Evolutionary conservation across 2,329 filamentous ascomycete genomes (phyloP), one percentile per base, ranked within the genome.

Genomic region (Chaetomiaceae sp.): DNA sequence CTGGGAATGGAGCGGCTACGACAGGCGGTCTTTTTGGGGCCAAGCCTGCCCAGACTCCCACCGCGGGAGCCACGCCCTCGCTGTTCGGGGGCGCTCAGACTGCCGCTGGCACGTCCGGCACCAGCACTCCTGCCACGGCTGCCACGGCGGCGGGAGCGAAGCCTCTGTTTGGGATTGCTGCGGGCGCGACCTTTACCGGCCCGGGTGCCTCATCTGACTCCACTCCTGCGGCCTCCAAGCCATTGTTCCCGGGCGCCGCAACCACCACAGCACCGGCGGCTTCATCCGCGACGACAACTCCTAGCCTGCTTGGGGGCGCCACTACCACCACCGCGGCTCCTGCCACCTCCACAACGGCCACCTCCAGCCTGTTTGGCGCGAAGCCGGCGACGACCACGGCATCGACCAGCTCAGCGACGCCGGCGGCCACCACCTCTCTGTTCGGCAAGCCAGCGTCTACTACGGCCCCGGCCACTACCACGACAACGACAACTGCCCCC

Each of bases 61-160:
- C 64, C 33, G 40, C 60, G 15, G 19, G 62, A 4, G 54, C 64
- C 44, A 55, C 56, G 20, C n/a, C 59, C 29, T 60, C 64, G 17
- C 46, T 66, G 20, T 68, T 71, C 50, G 58, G 65, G 38, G 56
- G 62, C 29, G 31, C 51, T 22, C 64, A 63, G 50, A 64, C 61
- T 31, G 54, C 64, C 3, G 58, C 60, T 15, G 39, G 54, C 33
- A 40, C 61, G 22, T 27, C 55, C 23, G 31, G 51, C 11, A 17
- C 46, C 31, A 49, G 22, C 20, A 42, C 55, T 12, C 51, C 51
- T 47, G 36, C 54, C 19, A 22, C 55, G 4, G 47, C 60, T 6
- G 44, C 57, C 4, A 45, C 59, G 29, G 40, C 56, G 14, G 19
- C 51, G 19, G 55, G 29, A 7, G 29, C 33, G 5, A 50, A 49